These are phyloP conservation scores for Solanum tarapatanum DNA, from an alignment of 257 asterid species.

Conservation along the genomic window DNA sequence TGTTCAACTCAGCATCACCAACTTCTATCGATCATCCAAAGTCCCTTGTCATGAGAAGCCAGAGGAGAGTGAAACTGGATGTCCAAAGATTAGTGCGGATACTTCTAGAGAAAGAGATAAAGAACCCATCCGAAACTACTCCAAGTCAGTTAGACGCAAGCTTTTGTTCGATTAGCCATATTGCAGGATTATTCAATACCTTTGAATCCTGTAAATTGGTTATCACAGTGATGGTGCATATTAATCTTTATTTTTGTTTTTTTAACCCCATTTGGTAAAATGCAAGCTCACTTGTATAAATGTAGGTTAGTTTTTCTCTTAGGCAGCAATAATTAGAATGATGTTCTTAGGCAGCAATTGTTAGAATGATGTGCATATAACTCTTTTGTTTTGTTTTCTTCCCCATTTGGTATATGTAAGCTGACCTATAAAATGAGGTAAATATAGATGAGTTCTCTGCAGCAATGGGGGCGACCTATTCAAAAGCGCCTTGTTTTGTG, in stretches of 20 bases:
- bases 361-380: not conserved
- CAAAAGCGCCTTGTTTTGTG: too few species aligned
- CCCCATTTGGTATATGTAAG: not conserved
- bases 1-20: conserved; percentile 60
- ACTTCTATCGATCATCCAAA: conserved; percentile 71
- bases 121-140: conserved; percentile 21
- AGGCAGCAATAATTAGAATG: not conserved
- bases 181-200: not conserved
- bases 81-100: conserved; percentile 12
- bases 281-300: not conserved
- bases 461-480: not conserved
- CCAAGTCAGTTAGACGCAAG: conserved; percentile 76
- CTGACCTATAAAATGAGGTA: not conserved
- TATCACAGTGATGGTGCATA: not conserved
- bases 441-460: not conserved
- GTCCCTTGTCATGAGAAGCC: conserved; percentile 14
- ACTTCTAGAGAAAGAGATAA: conserved; percentile 42
- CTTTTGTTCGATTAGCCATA: conserved; percentile 47
- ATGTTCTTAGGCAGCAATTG: not conserved
- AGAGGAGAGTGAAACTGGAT: conserved; percentile 19
- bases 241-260: not conserved
- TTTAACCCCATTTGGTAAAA: not conserved
- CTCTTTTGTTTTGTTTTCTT: not conserved
- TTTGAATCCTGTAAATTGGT: not conserved
- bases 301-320: not conserved